Base-by-base conservation (phyloP, 2,329 filamentous ascomycete genomes). In the Fusarium proliferatum region DNA sequence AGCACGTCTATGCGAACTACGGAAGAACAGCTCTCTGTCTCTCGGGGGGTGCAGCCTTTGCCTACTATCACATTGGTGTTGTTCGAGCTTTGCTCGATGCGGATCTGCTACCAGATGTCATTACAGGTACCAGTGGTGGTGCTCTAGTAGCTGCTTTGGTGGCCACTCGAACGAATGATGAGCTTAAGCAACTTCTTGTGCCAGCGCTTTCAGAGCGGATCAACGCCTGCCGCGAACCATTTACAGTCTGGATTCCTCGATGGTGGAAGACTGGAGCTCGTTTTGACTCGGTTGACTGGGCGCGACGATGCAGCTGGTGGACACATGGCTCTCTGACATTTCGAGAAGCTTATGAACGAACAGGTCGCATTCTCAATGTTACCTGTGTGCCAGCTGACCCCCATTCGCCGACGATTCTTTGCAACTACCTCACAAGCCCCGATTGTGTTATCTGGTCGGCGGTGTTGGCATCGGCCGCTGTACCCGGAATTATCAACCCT, bases 371-470 rank as follows among this genome's bases (percentile, higher is more conserved):
- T 70, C 87, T 99, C 57, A 99, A 99, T 82, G 95, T 99, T 15
- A 94, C 94, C 10, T 99, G 96, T 81, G 94, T 99, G 4, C 96
- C 96, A 2, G 95, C 96, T 0, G 96, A 99, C 80, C 96, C 96
- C 23, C 95, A 99, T 82, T 97, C 94, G 48, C 96, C 90, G 13
- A 91, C 95, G 1, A 97, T 99, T 73, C 87, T 99, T 12, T 94
- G 94, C 79, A 99, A 99, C 83, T 97, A 98, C 81, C 88, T 98
- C 38, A 98, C 96, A 4, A 93, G 93, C 28, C 96, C 96, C 0
- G 95, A 99, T 84, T 99, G 96, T 80, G 96, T 99, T 45, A 97
- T 99, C 71, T 99, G 97, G 96, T 97, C 95, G 16, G 96, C 96
- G 4, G 95, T 98, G 6, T 85, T 99, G 49, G 96, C 96, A 2